Base-by-base conservation (phyloP, 495 filamentous ascomycete species). In the Sphaerosporella brunnea region DNA sequence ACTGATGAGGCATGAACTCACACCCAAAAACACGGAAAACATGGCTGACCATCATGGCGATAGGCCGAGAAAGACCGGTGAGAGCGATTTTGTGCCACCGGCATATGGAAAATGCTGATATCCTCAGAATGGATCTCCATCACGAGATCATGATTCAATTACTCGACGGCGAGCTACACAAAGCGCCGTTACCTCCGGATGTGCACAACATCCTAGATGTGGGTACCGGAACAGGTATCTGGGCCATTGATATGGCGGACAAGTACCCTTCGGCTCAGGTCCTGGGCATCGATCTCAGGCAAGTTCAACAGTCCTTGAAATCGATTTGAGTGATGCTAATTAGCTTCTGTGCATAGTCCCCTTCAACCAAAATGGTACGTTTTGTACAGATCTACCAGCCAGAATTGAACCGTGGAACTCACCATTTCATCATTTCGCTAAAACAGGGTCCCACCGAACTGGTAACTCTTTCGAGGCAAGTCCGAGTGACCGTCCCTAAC, bases 181-280 rank as follows among this genome's bases (percentile, higher is more conserved):
- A 46, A 23, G 58, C 53, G 26, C 58, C 58, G 16, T 10, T 60
- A 19, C n/a, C n/a, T n/a, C 21, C 34, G 7, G 19, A 36, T 0
- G 48, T 49, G 4, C 52, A 49, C 36, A 45, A 49, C 36, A 40
- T 47, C 20, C 19, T 51, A 25, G 34, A 44, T 34, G 15, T 60
- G n/a, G 58, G 59, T 36, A 32, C 54, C 32, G 58, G 58, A 8
- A 61, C 58, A 3, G 58, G 58, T 9, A 60, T 48, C n/a, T 48
- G 45, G 45, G 45, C 45, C 8, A 37, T 48, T 4, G 45, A 48
- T 39, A 30, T 38, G 23, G 45, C 34, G 4, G 45, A 48, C 26
- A 2, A 26, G 20, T 26, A 43, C 26, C 21, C 40, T 19, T n/a
- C 13, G 21, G 40, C 40, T 19, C 20, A 43, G 20, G 20, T 43